A percentile compares a stretch with the other conserved stretches of the same genome.
Evolutionary conservation across 768 basidiomycete species (phyloP).

Genomic region (Clitopilus hobsonii): DNA sequence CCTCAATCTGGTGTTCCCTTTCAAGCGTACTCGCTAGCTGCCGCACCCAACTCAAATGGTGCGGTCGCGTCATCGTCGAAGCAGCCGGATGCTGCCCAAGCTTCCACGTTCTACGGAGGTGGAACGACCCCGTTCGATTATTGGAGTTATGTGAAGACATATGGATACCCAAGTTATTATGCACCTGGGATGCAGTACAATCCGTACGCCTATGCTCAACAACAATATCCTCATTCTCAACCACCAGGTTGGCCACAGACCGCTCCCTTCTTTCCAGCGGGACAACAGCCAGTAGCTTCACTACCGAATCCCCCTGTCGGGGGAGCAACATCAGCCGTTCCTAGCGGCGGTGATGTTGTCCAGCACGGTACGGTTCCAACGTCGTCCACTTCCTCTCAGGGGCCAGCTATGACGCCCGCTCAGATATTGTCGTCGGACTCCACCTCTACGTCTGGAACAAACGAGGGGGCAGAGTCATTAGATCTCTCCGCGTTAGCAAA

Average conservation of each 20-base stretch:
- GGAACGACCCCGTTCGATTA: slow-evolving; percentile 28
- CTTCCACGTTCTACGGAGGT: slow-evolving; percentile 13
- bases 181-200: slow-evolving; percentile 18
- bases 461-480: slow-evolving; percentile 8
- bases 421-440: too few species aligned
- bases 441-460: background rate
- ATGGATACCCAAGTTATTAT: slow-evolving; percentile 26
- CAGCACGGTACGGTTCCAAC: too few species aligned
- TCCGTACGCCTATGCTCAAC: slow-evolving; percentile 19
- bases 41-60: slow-evolving; percentile 11
- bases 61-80: slow-evolving; percentile 2
- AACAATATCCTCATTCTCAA: slow-evolving; percentile 14
- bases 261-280: slow-evolving; percentile 6
- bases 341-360: too few species aligned
- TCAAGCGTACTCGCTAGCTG: slow-evolving; percentile 27
- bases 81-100: slow-evolving; percentile 12
- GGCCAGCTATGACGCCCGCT: too few species aligned
- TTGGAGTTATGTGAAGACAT: slow-evolving; percentile 28
- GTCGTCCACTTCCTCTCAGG: too few species aligned
- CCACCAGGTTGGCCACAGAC: slow-evolving; percentile 30
- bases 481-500: slow-evolving; percentile 26
- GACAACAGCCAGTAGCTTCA: background rate
- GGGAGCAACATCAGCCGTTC: too few species aligned
- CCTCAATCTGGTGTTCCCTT: slow-evolving; percentile 19
- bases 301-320: background rate